Conservation (phyloP, 495 filamentous ascomycete species). For the Penicillium nucicola region DNA sequence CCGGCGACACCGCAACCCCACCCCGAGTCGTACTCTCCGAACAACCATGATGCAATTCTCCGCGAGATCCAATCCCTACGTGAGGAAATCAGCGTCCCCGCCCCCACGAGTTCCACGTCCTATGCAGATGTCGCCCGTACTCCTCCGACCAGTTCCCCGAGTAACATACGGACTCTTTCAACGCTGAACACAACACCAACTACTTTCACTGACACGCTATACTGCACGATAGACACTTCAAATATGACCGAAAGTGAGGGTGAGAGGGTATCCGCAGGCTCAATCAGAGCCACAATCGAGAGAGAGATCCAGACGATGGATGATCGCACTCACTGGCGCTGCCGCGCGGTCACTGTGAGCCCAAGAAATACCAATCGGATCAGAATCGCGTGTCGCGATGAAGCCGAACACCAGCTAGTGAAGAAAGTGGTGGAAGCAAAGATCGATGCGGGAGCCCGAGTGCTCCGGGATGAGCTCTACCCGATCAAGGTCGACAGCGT, state of each 20-base stretch:
- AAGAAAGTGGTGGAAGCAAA: slow-evolving; percentile 24
- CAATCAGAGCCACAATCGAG: slow-evolving; percentile 24
- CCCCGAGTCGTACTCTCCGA: slow-evolving; percentile 3
- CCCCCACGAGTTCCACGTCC: slow-evolving; percentile 9
- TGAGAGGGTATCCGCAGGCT: slow-evolving; percentile 15
- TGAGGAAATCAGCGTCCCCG: slow-evolving; percentile 8
- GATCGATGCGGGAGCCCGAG: slow-evolving; percentile 19
- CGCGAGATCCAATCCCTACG: slow-evolving; percentile 19
- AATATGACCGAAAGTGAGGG: slow-evolving; percentile 19
- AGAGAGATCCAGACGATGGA: slow-evolving; percentile 24
- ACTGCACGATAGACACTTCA: slow-evolving; percentile 25
- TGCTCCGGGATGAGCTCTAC: slow-evolving; percentile 31
- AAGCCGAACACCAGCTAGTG: slow-evolving; percentile 22
- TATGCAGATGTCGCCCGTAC: slow-evolving; percentile 19
- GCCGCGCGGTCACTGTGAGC: slow-evolving; percentile 24
- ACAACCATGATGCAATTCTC: slow-evolving; percentile 12
- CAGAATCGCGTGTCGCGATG: slow-evolving; percentile 22
- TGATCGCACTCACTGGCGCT: slow-evolving; percentile 22
- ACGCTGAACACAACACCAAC: slow-evolving; percentile 15
- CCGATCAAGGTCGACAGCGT: slow-evolving; percentile 32
- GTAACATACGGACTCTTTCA: slow-evolving; percentile 15
- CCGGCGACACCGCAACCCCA: slow-evolving; percentile 9
- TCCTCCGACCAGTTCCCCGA: slow-evolving; percentile 15
- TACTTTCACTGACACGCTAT: slow-evolving; percentile 18
- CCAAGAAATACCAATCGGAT: slow-evolving; percentile 21